Conservation (phyloP, 148 eudicot genomes). For the Camellia granthamiana region DNA sequence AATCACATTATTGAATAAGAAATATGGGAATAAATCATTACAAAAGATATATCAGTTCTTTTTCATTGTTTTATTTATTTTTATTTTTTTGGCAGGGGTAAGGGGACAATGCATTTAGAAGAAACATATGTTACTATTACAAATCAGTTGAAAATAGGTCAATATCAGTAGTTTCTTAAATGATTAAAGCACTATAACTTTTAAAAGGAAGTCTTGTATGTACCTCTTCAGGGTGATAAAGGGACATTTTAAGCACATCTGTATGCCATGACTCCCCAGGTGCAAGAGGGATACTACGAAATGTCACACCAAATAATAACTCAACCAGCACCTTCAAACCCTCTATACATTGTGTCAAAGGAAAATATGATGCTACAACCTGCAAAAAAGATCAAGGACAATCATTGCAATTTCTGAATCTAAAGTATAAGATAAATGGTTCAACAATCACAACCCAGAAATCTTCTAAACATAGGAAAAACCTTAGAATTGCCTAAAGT, state of each 20-base stretch:
- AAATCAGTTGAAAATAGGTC: neutral
- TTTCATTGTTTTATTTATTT: too few species aligned
- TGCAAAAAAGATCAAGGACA: slow-evolving; percentile 28
- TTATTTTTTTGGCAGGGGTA: too few species aligned
- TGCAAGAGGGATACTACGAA: slow-evolving; percentile 56
- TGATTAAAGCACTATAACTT: neutral
- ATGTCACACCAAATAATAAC: slow-evolving; percentile 81
- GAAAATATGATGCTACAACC: slow-evolving; percentile 88
- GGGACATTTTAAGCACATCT: slow-evolving; percentile 87
- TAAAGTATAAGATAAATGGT: slow-evolving; percentile 2
- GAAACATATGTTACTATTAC: neutral
- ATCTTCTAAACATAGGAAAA: neutral
- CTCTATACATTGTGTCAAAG: slow-evolving; percentile 78
- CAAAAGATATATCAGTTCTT: too few species aligned
- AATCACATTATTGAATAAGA: too few species aligned
- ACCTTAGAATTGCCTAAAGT: neutral
- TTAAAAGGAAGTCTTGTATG: neutral
- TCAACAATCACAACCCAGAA: neutral
- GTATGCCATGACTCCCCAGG: slow-evolving; percentile 99
- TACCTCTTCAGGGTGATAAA: slow-evolving; percentile 94
- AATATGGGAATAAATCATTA: too few species aligned
- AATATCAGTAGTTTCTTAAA: slow-evolving; percentile 1
- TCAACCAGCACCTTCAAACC: slow-evolving; percentile 81
- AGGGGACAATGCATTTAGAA: neutral
- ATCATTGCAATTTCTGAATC: neutral